phyloP scores from a whole-genome alignment of 176 grass and related monocot genomes.

The Elaeis guineensis region DNA sequence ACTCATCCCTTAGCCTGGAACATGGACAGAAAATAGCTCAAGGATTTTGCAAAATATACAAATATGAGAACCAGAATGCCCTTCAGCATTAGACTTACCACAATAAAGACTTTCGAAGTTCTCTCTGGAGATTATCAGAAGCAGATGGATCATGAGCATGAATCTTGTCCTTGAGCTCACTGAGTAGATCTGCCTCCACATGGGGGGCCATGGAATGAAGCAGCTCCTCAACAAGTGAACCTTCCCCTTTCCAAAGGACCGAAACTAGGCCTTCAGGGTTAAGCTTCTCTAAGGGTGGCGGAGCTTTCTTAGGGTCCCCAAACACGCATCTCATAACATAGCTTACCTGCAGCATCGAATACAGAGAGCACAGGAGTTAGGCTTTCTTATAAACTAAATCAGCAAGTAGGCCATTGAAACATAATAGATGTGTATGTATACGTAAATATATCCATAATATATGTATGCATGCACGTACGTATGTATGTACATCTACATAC shows the following conservation, averaged over 20 bases:
- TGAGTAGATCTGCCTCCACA: slow-evolving; percentile 60
- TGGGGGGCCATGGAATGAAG: slow-evolving; percentile 79
- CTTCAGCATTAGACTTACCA: slow-evolving; percentile 41
- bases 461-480: too few species aligned
- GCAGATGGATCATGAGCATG: slow-evolving; percentile 59
- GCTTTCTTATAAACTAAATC: too few species aligned
- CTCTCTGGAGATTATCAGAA: slow-evolving; percentile 51
- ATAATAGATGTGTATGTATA: too few species aligned
- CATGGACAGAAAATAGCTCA: neutral
- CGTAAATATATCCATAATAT: too few species aligned
- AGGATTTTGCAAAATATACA: too few species aligned
- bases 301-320: slow-evolving; percentile 77
- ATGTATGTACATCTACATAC: too few species aligned
- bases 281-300: slow-evolving; percentile 75
- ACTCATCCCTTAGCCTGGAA: slow-evolving; percentile 86
- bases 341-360: slow-evolving; percentile 46
- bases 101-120: slow-evolving; percentile 61
- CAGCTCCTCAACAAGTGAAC: slow-evolving; percentile 65
- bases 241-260: slow-evolving; percentile 86
- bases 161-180: slow-evolving; percentile 74
- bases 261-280: slow-evolving; percentile 53
- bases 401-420: too few species aligned
- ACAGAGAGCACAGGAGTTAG: too few species aligned
- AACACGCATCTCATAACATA: slow-evolving; percentile 83
- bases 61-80: too few species aligned